These are phyloP conservation scores for Botrytis aclada DNA, from an alignment of 2,329 filamentous ascomycete genomes.

Conservation along the genomic window DNA sequence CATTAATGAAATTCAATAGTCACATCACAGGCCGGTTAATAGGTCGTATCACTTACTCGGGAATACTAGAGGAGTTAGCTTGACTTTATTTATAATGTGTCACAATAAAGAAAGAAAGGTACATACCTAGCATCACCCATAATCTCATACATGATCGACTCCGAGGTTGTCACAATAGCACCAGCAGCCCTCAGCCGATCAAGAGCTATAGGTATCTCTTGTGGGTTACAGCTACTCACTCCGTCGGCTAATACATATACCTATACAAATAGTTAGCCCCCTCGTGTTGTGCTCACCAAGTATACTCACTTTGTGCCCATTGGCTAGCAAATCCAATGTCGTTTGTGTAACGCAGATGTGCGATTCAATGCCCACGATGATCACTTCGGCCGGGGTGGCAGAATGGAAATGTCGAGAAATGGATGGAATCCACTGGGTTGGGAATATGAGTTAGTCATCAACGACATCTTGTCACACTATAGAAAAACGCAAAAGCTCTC, in stretches of 20 bases:
- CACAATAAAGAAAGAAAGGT: background rate
- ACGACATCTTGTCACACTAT: background rate
- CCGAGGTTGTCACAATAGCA: constrained; percentile 77
- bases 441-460: background rate
- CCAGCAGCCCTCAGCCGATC: constrained; percentile 72
- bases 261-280: background rate
- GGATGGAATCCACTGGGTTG: constrained; percentile 56
- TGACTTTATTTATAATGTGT: background rate
- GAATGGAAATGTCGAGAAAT: constrained; percentile 47
- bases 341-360: constrained; percentile 97
- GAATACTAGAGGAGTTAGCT: constrained; percentile 41
- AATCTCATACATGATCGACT: constrained; percentile 86
- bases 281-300: background rate
- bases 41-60: constrained; percentile 48
- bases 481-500: background rate
- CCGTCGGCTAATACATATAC: constrained; percentile 80
- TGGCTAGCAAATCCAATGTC: constrained; percentile 71
- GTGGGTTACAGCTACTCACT: constrained; percentile 80
- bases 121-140: constrained; percentile 68
- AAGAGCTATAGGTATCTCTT: constrained; percentile 78
- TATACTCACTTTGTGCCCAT: constrained; percentile 65
- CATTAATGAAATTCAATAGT: background rate
- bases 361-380: constrained; percentile 85
- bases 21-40: background rate
- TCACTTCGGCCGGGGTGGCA: constrained; percentile 52